These are phyloP conservation scores for Aureobasidium musti DNA, from an alignment of 2,329 filamentous ascomycete genomes.

Conservation along the genomic window DNA sequence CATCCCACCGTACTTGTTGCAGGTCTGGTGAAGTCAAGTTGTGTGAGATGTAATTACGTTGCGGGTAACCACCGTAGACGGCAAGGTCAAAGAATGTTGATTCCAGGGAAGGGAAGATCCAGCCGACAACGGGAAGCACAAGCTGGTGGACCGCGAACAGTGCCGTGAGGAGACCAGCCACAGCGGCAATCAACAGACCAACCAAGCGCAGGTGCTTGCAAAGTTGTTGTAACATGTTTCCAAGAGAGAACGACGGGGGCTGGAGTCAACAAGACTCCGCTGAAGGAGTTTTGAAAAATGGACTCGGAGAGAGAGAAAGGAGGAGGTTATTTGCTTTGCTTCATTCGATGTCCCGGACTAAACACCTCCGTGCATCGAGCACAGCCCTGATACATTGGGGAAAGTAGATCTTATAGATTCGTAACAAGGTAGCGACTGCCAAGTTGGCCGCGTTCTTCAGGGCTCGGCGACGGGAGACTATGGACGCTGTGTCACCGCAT, in stretches of 20 bases:
- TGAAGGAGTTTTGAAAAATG: conserved; percentile 21
- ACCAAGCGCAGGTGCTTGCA: conserved; percentile 12
- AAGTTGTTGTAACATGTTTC: conserved; percentile 21
- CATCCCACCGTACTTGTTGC: conserved; percentile 38
- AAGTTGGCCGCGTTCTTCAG: conserved; percentile 9
- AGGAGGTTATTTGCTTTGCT: conserved; percentile 6
- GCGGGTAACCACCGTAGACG: conserved; percentile 39
- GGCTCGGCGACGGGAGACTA: neutral
- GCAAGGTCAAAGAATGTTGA: conserved; percentile 40
- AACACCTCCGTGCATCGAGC: conserved; percentile 22
- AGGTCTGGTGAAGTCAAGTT: conserved; percentile 36
- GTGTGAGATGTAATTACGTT: conserved; percentile 37
- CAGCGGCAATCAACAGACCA: conserved; percentile 6
- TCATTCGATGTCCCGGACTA: neutral
- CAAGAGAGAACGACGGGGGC: neutral
- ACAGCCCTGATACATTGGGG: conserved; percentile 24
- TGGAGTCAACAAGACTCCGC: conserved; percentile 13
- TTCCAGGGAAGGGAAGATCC: conserved; percentile 37
- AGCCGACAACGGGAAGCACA: conserved; percentile 38
- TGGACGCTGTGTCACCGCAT: neutral
- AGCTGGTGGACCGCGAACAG: conserved; percentile 36
- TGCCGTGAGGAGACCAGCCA: conserved; percentile 27
- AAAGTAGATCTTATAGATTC: conserved; percentile 23
- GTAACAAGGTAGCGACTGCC: too few species aligned
- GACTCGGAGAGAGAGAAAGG: neutral